These are phyloP conservation scores for Exophiala sideris DNA, from an alignment of 2,329 filamentous ascomycete species.

Conservation along the genomic window DNA sequence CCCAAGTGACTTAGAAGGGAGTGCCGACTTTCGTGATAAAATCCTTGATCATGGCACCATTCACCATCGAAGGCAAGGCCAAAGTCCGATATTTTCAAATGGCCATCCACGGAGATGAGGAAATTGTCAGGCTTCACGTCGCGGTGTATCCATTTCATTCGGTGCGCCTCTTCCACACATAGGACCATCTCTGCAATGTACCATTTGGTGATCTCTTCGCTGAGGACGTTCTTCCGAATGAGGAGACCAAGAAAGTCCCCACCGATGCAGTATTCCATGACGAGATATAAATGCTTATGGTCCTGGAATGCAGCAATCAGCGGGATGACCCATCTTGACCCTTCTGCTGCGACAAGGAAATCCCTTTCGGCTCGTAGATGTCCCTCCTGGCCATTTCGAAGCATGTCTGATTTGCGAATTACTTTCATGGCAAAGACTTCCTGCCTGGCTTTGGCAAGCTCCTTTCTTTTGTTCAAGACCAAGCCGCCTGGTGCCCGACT, in stretches of 20 bases:
- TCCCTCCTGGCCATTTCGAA: slow-evolving; percentile 85
- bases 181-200: slow-evolving; percentile 96
- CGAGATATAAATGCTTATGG: slow-evolving; percentile 75
- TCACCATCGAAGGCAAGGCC: slow-evolving; percentile 92
- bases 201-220: slow-evolving; percentile 74
- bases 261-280: slow-evolving; percentile 98
- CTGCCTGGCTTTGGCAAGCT: slow-evolving; percentile 33
- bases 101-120: slow-evolving; percentile 79
- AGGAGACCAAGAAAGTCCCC: slow-evolving; percentile 88
- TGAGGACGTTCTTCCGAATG: slow-evolving; percentile 77
- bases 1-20: slow-evolving; percentile 72
- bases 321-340: slow-evolving; percentile 86
- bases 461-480: neutral
- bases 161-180: slow-evolving; percentile 88
- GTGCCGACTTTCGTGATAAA: slow-evolving; percentile 80
- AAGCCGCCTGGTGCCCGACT: too few species aligned
- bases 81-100: slow-evolving; percentile 95
- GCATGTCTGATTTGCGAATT: slow-evolving; percentile 90
- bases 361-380: slow-evolving; percentile 89
- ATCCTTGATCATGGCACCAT: slow-evolving; percentile 86
- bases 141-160: slow-evolving; percentile 84
- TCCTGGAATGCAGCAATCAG: slow-evolving; percentile 89
- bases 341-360: slow-evolving; percentile 82
- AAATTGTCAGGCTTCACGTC: slow-evolving; percentile 99
- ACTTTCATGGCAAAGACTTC: slow-evolving; percentile 95